Evolutionary conservation across 164 flowering plant species (phyloP), one percentile per base, ranked within the genome.

Genomic region (Macadamia integrifolia): DNA sequence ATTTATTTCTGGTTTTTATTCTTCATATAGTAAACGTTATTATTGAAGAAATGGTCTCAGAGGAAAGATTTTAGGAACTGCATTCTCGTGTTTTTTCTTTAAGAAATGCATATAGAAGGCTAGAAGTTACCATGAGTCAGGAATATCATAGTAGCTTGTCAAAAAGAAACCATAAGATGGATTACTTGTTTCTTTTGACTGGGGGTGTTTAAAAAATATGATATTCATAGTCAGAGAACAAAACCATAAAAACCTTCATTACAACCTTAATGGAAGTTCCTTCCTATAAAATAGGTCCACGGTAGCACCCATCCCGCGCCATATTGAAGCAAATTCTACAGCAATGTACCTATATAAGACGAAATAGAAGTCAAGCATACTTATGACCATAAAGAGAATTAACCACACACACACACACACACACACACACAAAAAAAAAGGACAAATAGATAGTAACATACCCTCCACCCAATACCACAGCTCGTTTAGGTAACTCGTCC

Each of bases 301-400:
- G 9, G 82, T 72, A 61, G 84, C 81, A 72, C 98, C 99, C 91
- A 94, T 82, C 60, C 99, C 99, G 63, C 87, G 78, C 99, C 99
- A 94, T 69, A 92, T 94, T 48, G 99, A 92, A 78, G 99, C 99
- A 81, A 94, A 94, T 76, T 94, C 99, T 74, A 94, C 92, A 59
- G 99, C 93, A 81, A 94, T 94, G 66, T 94, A 94, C 85, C 97
- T 94, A 65, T 7, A 75, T 31, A 32, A 67, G 11, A 76, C 29
- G 71, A 60, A 50, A 65, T 43, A 60, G 8, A 32, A 18, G 61
- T 52, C 57, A 67, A 17, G 35, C 18, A 11, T 9, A 46, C 23
- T 23, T 23, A 56, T 46, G 50, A 46, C 8, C 50, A 0, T 23
- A 23, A 23, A 23, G 23, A 23, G 23, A 23, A 23, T 23, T 23